These are phyloP conservation scores for Trichocomaceae sp. DNA, from an alignment of 2,329 filamentous ascomycete genomes.

Conservation along the genomic window DNA sequence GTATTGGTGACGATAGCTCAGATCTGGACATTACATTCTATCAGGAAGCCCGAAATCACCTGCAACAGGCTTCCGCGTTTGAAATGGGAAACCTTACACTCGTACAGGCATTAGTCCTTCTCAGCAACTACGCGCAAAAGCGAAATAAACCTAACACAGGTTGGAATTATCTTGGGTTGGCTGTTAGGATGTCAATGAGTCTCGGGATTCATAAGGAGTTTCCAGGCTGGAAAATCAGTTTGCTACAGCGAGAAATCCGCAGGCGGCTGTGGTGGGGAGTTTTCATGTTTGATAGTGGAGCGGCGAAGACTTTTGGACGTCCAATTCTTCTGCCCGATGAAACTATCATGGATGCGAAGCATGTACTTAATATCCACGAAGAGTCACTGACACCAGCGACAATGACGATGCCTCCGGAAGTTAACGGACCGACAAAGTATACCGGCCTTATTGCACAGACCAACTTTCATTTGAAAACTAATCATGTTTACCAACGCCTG, in stretches of 20 bases:
- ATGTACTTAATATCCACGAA: constrained; percentile 42
- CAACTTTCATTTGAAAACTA: constrained; percentile 39
- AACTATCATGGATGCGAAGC: constrained; percentile 39
- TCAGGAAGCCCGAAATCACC: constrained; percentile 41
- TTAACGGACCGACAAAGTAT: constrained; percentile 37
- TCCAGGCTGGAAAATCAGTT: constrained; percentile 40
- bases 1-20: constrained; percentile 34
- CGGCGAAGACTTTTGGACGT: constrained; percentile 45
- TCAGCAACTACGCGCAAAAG: constrained; percentile 47
- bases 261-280: constrained; percentile 38
- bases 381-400: constrained; percentile 34
- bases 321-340: constrained; percentile 42
- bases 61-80: constrained; percentile 42
- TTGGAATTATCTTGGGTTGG: constrained; percentile 45
- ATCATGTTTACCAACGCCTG: constrained; percentile 39
- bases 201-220: constrained; percentile 48
- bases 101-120: constrained; percentile 42
- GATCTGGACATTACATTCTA: constrained; percentile 42
- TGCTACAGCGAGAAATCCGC: constrained; percentile 37
- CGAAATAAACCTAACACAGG: constrained; percentile 47
- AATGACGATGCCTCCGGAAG: constrained; percentile 31
- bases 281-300: constrained; percentile 45
- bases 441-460: constrained; percentile 38
- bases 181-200: constrained; percentile 46
- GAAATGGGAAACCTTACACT: constrained; percentile 46